A percentile compares a stretch with the other conserved stretches of the same genome.
phyloP scores from a whole-genome alignment of 805 yeast species.

The Saccharomyces kudriavzevii region DNA sequence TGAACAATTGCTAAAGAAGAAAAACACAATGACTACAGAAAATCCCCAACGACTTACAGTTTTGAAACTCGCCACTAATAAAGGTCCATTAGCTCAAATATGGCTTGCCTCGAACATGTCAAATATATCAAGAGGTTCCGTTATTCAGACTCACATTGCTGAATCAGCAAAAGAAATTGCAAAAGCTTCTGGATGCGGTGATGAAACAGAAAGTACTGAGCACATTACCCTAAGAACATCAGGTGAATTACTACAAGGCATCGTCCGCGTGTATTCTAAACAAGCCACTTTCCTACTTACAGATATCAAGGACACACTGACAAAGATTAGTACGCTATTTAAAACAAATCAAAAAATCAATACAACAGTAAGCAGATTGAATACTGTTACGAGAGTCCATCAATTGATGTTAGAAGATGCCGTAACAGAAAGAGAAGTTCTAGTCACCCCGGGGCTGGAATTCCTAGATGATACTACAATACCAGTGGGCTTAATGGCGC shows the following conservation, averaged over 20 bases:
- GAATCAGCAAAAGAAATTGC: slow-evolving; percentile 62
- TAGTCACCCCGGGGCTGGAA: slow-evolving; percentile 53
- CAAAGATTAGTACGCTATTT: slow-evolving; percentile 64
- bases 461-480: slow-evolving; percentile 18
- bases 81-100: slow-evolving; percentile 81
- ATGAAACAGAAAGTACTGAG: slow-evolving; percentile 31
- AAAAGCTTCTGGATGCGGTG: slow-evolving; percentile 30
- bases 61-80: slow-evolving; percentile 37
- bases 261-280: slow-evolving; percentile 76
- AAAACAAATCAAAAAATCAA: slow-evolving; percentile 38
- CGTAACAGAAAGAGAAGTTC: slow-evolving; percentile 67
- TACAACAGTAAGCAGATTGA: slow-evolving; percentile 51
- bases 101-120: slow-evolving; percentile 85
- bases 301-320: slow-evolving; percentile 71
- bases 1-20: not conserved
- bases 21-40: not conserved
- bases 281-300: slow-evolving; percentile 77
- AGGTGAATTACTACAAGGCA: slow-evolving; percentile 80
- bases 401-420: slow-evolving; percentile 65
- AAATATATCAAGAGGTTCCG: slow-evolving; percentile 37
- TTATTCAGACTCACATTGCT: slow-evolving; percentile 60
- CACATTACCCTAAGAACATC: slow-evolving; percentile 73
- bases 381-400: slow-evolving; percentile 51
- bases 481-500: slow-evolving; percentile 10
- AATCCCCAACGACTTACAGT: slow-evolving; percentile 3